Percentiles rank a stretch among this genome's conserved stretches.
These are phyloP conservation scores for Ploettnerulaceae sp. DNA, from an alignment of 2,329 filamentous ascomycete genomes.

Conservation along the genomic window DNA sequence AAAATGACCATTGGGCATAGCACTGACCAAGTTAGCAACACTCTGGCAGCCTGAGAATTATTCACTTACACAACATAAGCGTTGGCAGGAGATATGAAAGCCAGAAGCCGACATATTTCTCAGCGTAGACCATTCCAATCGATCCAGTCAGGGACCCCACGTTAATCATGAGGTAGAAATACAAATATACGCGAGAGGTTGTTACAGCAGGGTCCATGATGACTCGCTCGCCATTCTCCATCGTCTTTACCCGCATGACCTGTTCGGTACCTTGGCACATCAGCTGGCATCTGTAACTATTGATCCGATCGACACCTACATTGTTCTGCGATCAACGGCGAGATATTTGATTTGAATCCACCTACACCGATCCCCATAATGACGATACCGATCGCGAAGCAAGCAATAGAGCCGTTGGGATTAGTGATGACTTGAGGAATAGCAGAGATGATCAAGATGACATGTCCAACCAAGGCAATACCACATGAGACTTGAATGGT, in stretches of 20 bases:
- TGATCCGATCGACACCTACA: conserved; percentile 20
- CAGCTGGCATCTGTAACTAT: conserved; percentile 4
- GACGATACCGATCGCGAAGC: conserved; percentile 47
- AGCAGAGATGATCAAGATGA: conserved; percentile 49
- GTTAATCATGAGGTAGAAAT: conserved; percentile 52
- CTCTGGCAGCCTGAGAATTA: neutral
- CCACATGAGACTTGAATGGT: conserved; percentile 49
- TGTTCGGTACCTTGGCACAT: conserved; percentile 15
- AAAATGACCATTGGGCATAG: conserved; percentile 54
- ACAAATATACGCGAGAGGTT: conserved; percentile 32
- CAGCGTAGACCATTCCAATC: conserved; percentile 48
- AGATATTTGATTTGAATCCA: conserved; percentile 40
- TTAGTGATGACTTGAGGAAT: conserved; percentile 43
- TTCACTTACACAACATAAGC: conserved; percentile 18
- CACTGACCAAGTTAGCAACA: conserved; percentile 36
- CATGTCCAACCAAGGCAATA: conserved; percentile 46
- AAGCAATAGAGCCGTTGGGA: conserved; percentile 40
- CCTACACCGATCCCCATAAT: conserved; percentile 42
- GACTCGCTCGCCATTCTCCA: conserved; percentile 31
- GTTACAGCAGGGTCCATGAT: conserved; percentile 35
- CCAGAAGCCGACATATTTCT: conserved; percentile 49
- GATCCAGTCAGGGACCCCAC: conserved; percentile 39
- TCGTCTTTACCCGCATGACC: conserved; percentile 24
- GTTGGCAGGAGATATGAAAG: conserved; percentile 39
- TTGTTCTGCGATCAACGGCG: conserved; percentile 31